Evolutionary conservation across 2,329 filamentous ascomycete genomes (phyloP).

Genomic region (Colletotrichum zoysiae): DNA sequence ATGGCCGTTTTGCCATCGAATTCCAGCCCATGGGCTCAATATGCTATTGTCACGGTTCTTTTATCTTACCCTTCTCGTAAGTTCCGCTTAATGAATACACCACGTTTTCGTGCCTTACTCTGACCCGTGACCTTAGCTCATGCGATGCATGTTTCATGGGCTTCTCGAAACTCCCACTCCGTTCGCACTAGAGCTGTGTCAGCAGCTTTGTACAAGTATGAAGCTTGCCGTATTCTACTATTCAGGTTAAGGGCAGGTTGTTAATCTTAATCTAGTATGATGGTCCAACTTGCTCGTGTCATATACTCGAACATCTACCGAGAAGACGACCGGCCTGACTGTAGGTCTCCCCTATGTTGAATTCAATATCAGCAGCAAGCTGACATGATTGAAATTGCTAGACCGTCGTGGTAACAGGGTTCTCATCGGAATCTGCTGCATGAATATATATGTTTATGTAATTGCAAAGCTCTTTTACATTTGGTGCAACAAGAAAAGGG

Average conservation of each 20-base stretch:
- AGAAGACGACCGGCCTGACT: slow-evolving; percentile 58
- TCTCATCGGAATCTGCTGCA: slow-evolving; percentile 44
- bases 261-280: slow-evolving; percentile 49
- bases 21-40: slow-evolving; percentile 49
- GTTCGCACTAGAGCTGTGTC: slow-evolving; percentile 73
- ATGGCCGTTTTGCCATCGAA: slow-evolving; percentile 48
- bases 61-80: slow-evolving; percentile 51
- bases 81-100: not conserved
- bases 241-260: slow-evolving; percentile 42
- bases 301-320: slow-evolving; percentile 62
- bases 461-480: slow-evolving; percentile 67
- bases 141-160: slow-evolving; percentile 63
- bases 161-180: slow-evolving; percentile 69
- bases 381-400: not conserved
- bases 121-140: slow-evolving; percentile 51
- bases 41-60: slow-evolving; percentile 49
- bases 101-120: slow-evolving; percentile 46
- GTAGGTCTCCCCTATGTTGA: not conserved
- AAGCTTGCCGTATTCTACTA: too few species aligned
- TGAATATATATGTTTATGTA: slow-evolving; percentile 53
- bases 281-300: slow-evolving; percentile 61
- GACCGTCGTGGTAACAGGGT: slow-evolving; percentile 41
- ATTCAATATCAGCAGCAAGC: too few species aligned
- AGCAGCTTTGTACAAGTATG: slow-evolving; percentile 69
- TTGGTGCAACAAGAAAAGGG: slow-evolving; percentile 60